These are phyloP conservation scores for Claviceps citrina DNA, from an alignment of 2,329 filamentous ascomycete genomes.

Conservation along the genomic window DNA sequence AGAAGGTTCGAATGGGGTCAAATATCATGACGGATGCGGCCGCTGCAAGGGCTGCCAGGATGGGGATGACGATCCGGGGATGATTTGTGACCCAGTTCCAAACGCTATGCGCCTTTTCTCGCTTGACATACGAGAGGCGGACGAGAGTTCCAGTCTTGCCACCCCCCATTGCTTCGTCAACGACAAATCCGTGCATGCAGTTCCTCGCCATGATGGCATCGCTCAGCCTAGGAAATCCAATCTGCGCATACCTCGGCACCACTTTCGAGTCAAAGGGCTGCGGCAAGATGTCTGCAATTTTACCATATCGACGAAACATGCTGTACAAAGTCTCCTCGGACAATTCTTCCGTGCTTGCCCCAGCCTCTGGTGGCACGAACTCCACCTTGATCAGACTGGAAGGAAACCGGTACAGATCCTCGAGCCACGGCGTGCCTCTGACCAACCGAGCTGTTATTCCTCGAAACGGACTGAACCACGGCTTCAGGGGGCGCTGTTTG, in stretches of 20 bases:
- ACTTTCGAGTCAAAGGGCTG: conserved; percentile 80
- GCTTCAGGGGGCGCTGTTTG: conserved; percentile 55
- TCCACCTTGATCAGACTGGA: conserved; percentile 65
- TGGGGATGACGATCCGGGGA: conserved; percentile 73
- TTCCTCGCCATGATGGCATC: conserved; percentile 81
- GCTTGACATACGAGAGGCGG: conserved; percentile 70
- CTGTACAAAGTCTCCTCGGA: conserved; percentile 78
- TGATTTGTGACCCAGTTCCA: conserved; percentile 80
- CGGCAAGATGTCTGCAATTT: conserved; percentile 68
- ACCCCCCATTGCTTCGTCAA: conserved; percentile 54
- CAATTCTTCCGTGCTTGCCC: conserved; percentile 58
- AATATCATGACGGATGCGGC: conserved; percentile 77
- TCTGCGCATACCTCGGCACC: conserved; percentile 59
- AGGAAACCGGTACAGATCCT: conserved; percentile 76
- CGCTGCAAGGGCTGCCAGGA: conserved; percentile 65
- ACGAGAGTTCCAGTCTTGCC: conserved; percentile 63
- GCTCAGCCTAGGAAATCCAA: conserved; percentile 60
- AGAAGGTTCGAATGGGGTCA: conserved; percentile 86
- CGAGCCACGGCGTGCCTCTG: conserved; percentile 77
- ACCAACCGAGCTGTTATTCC: conserved; percentile 59
- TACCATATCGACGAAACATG: conserved; percentile 79
- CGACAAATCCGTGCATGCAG: conserved; percentile 72
- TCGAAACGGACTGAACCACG: conserved; percentile 79
- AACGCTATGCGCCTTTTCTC: conserved; percentile 60
- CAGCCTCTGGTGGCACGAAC: conserved; percentile 60